These are phyloP conservation scores for Postia placenta DNA, from an alignment of 768 basidiomycete genomes.

Conservation along the genomic window DNA sequence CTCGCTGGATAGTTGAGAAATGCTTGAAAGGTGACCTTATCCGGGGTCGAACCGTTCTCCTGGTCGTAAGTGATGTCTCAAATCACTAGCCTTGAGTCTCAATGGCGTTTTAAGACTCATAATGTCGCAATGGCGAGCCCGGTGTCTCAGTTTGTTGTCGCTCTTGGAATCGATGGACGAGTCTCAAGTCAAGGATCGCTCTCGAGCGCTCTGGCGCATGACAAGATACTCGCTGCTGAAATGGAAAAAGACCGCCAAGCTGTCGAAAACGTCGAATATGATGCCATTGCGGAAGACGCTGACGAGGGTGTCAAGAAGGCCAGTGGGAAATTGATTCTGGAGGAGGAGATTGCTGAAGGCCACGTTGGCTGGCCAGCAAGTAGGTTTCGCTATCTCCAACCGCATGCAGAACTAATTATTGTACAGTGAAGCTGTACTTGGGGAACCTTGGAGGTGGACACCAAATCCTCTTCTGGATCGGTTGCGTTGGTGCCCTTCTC, in stretches of 20 bases:
- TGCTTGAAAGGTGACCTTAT: constrained; percentile 41
- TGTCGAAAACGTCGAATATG: constrained; percentile 16
- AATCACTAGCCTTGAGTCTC: not conserved
- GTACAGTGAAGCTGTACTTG: constrained; percentile 26
- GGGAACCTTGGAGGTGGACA: constrained; percentile 20
- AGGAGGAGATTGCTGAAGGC: constrained; percentile 31
- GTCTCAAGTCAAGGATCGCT: constrained; percentile 42
- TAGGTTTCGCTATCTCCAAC: constrained; percentile 28
- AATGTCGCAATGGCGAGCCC: constrained; percentile 45
- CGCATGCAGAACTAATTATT: not conserved
- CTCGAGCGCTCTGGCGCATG: constrained; percentile 37
- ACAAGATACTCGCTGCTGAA: constrained; percentile 24
- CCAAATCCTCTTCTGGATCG: constrained; percentile 23
- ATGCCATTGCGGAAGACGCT: constrained; percentile 19
- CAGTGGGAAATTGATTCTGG: constrained; percentile 28
- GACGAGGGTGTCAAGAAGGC: constrained; percentile 7
- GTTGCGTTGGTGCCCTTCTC: constrained; percentile 12
- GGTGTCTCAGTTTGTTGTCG: constrained; percentile 49
- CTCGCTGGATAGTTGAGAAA: constrained; percentile 43
- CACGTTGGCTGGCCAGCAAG: constrained; percentile 30
- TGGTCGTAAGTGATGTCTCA: constrained; percentile 32
- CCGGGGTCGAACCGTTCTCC: constrained; percentile 38
- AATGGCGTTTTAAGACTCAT: constrained; percentile 37
- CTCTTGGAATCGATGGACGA: constrained; percentile 48
- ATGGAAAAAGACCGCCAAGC: constrained; percentile 11